Base-by-base conservation (phyloP, 2,329 filamentous ascomycete genomes). In the Daldinia sp. region DNA sequence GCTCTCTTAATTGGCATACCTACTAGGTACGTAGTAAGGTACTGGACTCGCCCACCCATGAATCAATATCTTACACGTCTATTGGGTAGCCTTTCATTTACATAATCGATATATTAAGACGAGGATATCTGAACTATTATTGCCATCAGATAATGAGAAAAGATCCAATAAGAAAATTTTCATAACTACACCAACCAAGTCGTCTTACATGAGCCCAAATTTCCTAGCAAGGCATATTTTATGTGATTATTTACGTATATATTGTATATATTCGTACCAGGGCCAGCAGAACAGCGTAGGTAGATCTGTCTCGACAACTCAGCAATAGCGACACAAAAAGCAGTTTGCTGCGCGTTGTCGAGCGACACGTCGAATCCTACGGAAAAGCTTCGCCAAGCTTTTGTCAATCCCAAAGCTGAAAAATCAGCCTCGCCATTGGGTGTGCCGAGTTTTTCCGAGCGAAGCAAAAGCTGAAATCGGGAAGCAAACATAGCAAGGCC, bases 371-470 rank as follows among this genome's bases (percentile, higher is more conserved):
- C 35, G 9, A 44, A 39, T 42, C 51, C 56, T 50, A 50, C 57
- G 54, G 20, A 61, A 10, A 63, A 63, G 44, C 42, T 39, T 33
- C 42, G 61, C 65, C 58, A 69, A 64, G 67, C 57, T 64, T 28
- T 53, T 42, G 60, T 15, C 57, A 10, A 42, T 60, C 54, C 51
- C 51, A 13, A 62, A 70, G 67, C 67, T 70, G 67, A 67, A 70
- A 70, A 61, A 62, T 23, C 64, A 70, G 67, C 67, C 67, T 65
- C 37, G 37, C 51, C 53, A 46, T 55, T 48, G 44, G 54, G 54
- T 64, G 54, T 64, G 57, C 67, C 60, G 67, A 67, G 60, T 62
- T 62, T 57, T 67, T 51, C 67, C 67, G 62, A 33, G 18, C 39
- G 42, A 28, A 33, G 50, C 37, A 65, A 33, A 69, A 69, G 67